Base-by-base conservation (phyloP, 169 alveolate species). In the Amoebophrya sp. region DNA sequence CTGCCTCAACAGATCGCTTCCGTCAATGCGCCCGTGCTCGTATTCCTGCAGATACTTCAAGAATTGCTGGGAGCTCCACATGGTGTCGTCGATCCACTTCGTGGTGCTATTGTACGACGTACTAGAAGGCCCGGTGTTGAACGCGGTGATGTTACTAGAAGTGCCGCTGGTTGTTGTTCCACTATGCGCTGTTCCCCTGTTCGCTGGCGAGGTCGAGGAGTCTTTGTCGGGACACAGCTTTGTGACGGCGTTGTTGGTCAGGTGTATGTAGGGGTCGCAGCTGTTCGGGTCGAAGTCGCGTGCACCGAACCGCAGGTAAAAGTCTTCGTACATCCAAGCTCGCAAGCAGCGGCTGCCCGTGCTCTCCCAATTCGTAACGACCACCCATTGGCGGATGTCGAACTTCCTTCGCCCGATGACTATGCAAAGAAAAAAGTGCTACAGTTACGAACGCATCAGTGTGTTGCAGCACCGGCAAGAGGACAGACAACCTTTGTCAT, bases 211-310 rank as follows among this genome's bases (percentile, higher is more conserved):
- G 54, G 54, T 41, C 23, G 54, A 41, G n/a, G n/a, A n/a, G n/a
- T n/a, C n/a, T n/a, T n/a, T n/a, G 35, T 66, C 83, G 35, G 83
- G 83, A 25, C 83, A 66, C 35, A 66, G 83, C 83, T 66, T 66
- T 25, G 83, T 66, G 7, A 66, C 83, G 29, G 83, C 83, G 35
- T 66, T 66, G 83, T 66, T 66, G 32, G 83, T 66, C 10, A 66
- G 83, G 83, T 66, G 83, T 0, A 66, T 66, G 83, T 66, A 66
- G 83, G 83, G 83, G 32, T 66, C 83, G 35, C 83, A 66, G 35
- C 39, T 66, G 83, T n/a, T 66, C 32, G 32, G 18, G 83, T 66
- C 83, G 35, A 7, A 66, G 38, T 66, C 83, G 10, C 83, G 12
- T 25, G 83, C 83, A 25, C 83, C 83, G 18, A 66, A 66, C 39